Base-by-base conservation (phyloP, 2,329 filamentous ascomycete genomes). In the Pyrenophora teres region DNA sequence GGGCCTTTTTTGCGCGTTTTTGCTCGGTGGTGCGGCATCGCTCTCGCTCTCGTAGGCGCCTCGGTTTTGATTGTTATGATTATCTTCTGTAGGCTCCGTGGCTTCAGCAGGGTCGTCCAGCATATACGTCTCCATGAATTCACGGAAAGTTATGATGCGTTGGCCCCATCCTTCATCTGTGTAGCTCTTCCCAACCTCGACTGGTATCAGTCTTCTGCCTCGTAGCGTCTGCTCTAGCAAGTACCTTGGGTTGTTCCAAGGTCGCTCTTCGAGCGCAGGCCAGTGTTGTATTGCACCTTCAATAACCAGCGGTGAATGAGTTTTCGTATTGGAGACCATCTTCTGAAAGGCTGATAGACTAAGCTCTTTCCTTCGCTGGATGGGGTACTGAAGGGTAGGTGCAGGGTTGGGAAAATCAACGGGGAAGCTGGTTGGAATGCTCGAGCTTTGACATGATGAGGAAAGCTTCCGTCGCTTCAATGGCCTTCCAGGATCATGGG, bases 171-270 rank as follows among this genome's bases (percentile, higher is more conserved):
- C 87, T 16, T 84, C 82, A 57, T 96, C 91, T 1, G 91, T 92
- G 68, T 97, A 99, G 67, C 88, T 94, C 40, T 89, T 80, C 0
- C 94, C 93, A 2, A 94, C 74, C 71, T 97, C 92, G 3, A 97
- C 83, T 0, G 93, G 93, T 0, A 97, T 89, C 0, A 96, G 81
- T 9, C 94, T 82, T 27, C 86, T 80, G 0, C 94, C 94, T 2
- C 79, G 82, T 31, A 96, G 84, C 0, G 92, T 97, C 48, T 79
- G 81, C 9, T 83, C 80, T 9, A 91, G 78, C 50, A 96, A 84
- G 71, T 97, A 96, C 0, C 78, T 76, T 0, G 87, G 86, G n/a
- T 80, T 83, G 7, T 77, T 80, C 94, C 94, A 99, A 0, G 85
- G 83, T 1, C 80, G 78, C 0, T 80, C 76, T n/a, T 50, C 79